A percentile compares a stretch with the other conserved stretches of the same genome.
Evolutionary conservation across 2,329 filamentous ascomycete genomes (phyloP).

Genomic region (Aspergillus unguis): DNA sequence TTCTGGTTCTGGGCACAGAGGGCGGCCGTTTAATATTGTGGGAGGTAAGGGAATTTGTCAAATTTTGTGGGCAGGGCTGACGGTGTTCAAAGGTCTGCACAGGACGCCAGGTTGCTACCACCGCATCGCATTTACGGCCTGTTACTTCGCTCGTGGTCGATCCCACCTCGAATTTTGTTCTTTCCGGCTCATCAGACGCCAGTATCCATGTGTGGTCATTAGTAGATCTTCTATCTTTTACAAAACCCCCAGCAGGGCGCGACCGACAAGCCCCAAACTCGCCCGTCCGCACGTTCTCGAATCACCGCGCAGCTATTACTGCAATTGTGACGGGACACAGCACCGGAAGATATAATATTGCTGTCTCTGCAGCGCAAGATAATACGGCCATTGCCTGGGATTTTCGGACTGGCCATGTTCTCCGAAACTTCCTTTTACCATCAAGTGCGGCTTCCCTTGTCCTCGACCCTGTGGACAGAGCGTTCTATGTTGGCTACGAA

Average conservation of each 20-base stretch:
- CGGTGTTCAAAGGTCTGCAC: conserved; percentile 37
- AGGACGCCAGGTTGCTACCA: conserved; percentile 44
- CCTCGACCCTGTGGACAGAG: conserved; percentile 79
- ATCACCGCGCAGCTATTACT: conserved; percentile 58
- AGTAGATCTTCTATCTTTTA: conserved; percentile 66
- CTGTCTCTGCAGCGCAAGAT: conserved; percentile 78
- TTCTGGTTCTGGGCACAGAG: conserved; percentile 75
- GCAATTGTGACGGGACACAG: conserved; percentile 62
- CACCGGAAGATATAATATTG: conserved; percentile 71
- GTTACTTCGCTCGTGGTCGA: conserved; percentile 72
- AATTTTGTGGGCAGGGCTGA: conserved; percentile 5
- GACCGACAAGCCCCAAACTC: conserved; percentile 51
- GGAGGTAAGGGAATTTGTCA: conserved; percentile 61
- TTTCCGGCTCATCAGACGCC: conserved; percentile 62
- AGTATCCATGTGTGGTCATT: conserved; percentile 92
- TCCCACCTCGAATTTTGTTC: conserved; percentile 55
- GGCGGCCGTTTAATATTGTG: conserved; percentile 85
- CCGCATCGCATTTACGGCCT: conserved; percentile 42
- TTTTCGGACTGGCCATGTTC: conserved; percentile 70
- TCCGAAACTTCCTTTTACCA: conserved; percentile 80
- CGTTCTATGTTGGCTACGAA: conserved; percentile 75
- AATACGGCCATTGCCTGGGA: conserved; percentile 93
- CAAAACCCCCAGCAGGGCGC: conserved; percentile 41
- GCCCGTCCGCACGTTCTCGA: conserved; percentile 70
- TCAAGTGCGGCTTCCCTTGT: conserved; percentile 67